Percentiles rank a stretch among this genome's conserved stretches.
These are phyloP conservation scores for Gilbertella persicaria DNA, from an alignment of 371 early-diverging fungal species.

Conservation along the genomic window DNA sequence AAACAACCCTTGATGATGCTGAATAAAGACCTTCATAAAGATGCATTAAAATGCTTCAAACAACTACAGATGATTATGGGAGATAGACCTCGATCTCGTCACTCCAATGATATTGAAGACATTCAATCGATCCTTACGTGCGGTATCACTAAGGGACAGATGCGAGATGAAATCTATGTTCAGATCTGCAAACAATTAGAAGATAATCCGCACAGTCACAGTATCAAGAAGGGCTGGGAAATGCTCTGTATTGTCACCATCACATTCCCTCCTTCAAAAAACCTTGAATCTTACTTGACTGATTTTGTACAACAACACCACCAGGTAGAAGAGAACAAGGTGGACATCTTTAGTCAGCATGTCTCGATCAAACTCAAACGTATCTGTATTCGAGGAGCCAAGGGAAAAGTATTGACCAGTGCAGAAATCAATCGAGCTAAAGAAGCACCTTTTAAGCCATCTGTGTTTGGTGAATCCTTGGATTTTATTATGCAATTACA, in stretches of 20 bases:
- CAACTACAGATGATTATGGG: slow-evolving; percentile 85
- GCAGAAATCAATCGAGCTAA: slow-evolving; percentile 83
- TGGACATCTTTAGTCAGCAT: slow-evolving; percentile 62
- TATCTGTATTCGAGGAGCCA: slow-evolving; percentile 79
- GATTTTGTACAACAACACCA: slow-evolving; percentile 70
- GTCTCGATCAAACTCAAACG: slow-evolving; percentile 66
- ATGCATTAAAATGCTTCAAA: slow-evolving; percentile 85
- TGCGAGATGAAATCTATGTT: slow-evolving; percentile 94
- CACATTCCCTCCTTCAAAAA: slow-evolving; percentile 91
- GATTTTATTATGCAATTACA: slow-evolving; percentile 78
- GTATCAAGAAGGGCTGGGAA: slow-evolving; percentile 85
- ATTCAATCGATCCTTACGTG: slow-evolving; percentile 75
- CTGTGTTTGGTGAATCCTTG: slow-evolving; percentile 92
- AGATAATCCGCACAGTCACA: slow-evolving; percentile 74
- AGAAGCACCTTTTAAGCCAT: slow-evolving; percentile 84
- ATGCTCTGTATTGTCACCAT: slow-evolving; percentile 78
- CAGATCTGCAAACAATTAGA: slow-evolving; percentile 92
- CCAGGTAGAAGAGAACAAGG: slow-evolving; percentile 45
- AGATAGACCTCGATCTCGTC: slow-evolving; percentile 53
- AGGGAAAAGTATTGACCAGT: slow-evolving; percentile 73
- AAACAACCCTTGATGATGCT: slow-evolving; percentile 80
- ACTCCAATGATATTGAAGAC: slow-evolving; percentile 50
- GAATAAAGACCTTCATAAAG: slow-evolving; percentile 77
- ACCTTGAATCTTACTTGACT: slow-evolving; percentile 82
- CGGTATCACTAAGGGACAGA: slow-evolving; percentile 75